Evolutionary conservation across 768 basidiomycete genomes (phyloP), one percentile per base, ranked within the genome.

Genomic region (Clitopilus hobsonii): DNA sequence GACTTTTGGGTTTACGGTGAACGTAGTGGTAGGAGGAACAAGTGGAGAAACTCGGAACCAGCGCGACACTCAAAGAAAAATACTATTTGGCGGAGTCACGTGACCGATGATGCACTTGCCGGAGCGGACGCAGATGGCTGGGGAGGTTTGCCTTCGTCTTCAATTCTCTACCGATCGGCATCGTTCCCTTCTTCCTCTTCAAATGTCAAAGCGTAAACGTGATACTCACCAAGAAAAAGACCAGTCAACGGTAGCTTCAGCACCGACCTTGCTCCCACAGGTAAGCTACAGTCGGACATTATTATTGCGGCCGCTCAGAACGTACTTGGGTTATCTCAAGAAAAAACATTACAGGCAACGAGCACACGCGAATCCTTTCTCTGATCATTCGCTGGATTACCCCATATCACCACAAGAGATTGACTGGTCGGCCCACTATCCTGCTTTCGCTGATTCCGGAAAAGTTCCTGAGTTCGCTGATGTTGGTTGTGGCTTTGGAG

Each of bases 401-500:
- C 96, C 96, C 1, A 54, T 80, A 13, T 85, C 85, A 5, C 95
- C 95, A 3, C 67, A 77, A 28, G 70, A 73, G 50, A 84, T 96
- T 68, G 86, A 95, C 70, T 97, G 95, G 95, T 69, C 75, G 10
- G 68, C 71, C 20, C 92, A 94, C 69, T 98, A 86, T 71, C 95
- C 96, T 0, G 78, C 83, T 25, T 89, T 84, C 66, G 68, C 74
- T 26, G 69, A 65, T 22, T 67, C 78, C 28, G 76, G 76, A 38
- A 89, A 89, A 64, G 71, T 74, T 8, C 95, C 97, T 45, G 93
- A 95, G 70, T 97, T 94, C 65, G 97, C 93, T 3, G 97, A 99
- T 69, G 85, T 99, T 29, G 97, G 97, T 0, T 99, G 97, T 68
- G 97, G 97, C 38, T 99, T 98, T 64, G 97, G 97, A 13, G 97